Evolutionary conservation across 2,329 filamentous ascomycete genomes (phyloP), one percentile per base, ranked within the genome.

Genomic region (Claviceps paspali): DNA sequence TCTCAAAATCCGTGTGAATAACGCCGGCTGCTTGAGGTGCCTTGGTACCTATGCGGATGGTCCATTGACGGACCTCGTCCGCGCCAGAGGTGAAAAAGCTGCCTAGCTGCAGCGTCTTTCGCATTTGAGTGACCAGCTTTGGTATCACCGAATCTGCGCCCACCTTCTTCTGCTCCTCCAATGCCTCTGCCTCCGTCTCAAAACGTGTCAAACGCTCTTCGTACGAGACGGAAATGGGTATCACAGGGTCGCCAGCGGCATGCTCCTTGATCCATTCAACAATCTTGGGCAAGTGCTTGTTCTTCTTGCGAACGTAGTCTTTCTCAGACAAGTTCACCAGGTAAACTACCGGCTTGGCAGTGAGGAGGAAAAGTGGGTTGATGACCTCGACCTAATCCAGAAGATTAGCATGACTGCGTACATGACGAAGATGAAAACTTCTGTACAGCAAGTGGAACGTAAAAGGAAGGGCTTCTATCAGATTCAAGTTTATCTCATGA

Each of bases 51-150:
- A 83, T 87, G 41, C 91, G 78, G 56, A 98, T 85, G 19, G 91
- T 98, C 92, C 91, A 98, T 66, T 98, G 91, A 51, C 91, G 76
- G 46, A 98, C 91, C 66, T 98, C 91, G 56, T 98, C 92, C 18
- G 86, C 64, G 52, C 91, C 91, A 24, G 82, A 87, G 37, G 91
- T 98, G 77, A 98, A 98, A 73, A 98, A 98, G 58, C 83, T 91
- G 56, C 81, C 80, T 29, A 98, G 72, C 63, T 91, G 81, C 49
- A 98, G 70, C 12, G 76, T 78, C 65, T 91, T 86, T 55, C 91
- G 82, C 91, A 98, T 98, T 49, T 84, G 83, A 17, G 76, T 68
- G 54, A 98, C 79, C 53, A 93, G 73, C 73, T 96, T 96, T 52
- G 87, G 86, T 36, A 98, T 69, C 18, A 82, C 82, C 6, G 87